These are phyloP conservation scores for Sporothrix mexicana DNA, from an alignment of 2,329 filamentous ascomycete genomes.

Conservation along the genomic window DNA sequence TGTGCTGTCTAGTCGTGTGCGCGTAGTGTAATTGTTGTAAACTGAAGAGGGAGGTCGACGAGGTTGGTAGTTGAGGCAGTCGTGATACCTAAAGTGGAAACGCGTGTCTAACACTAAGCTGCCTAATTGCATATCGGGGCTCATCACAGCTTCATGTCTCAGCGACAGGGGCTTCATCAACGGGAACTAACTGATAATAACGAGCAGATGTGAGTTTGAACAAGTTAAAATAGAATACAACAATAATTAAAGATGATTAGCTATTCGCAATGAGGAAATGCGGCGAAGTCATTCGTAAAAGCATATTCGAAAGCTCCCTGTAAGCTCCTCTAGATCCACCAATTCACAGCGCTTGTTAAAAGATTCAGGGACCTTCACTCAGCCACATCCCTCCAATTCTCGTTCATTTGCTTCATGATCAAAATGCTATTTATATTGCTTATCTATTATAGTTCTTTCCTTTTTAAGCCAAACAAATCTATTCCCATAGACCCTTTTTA, in stretches of 20 bases:
- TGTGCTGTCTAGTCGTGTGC: conserved; percentile 10
- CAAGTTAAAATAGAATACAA: not conserved
- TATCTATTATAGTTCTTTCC: not conserved
- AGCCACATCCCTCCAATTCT: not conserved
- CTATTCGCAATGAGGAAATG: not conserved
- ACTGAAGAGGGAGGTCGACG: not conserved
- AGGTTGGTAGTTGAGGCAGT: not conserved
- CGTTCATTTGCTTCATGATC: not conserved
- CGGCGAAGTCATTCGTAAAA: not conserved
- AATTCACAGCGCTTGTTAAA: conserved; percentile 6
- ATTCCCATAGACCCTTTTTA: conserved; percentile 43
- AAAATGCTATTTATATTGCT: conserved; percentile 1
- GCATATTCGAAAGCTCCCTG: not conserved
- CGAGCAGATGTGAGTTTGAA: not conserved
- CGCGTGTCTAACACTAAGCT: conserved; percentile 4
- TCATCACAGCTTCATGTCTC: not conserved
- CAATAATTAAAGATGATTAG: too few species aligned
- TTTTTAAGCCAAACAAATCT: not conserved
- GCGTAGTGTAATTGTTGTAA: not conserved
- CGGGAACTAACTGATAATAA: not conserved
- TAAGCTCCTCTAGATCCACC: not conserved
- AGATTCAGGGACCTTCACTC: not conserved
- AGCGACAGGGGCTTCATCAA: not conserved
- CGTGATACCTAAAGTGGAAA: conserved; percentile 22
- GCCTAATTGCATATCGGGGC: conserved; percentile 24